Evolutionary conservation across 495 filamentous ascomycete genomes (phyloP).

Genomic region (Talaromyces thailandensis): DNA sequence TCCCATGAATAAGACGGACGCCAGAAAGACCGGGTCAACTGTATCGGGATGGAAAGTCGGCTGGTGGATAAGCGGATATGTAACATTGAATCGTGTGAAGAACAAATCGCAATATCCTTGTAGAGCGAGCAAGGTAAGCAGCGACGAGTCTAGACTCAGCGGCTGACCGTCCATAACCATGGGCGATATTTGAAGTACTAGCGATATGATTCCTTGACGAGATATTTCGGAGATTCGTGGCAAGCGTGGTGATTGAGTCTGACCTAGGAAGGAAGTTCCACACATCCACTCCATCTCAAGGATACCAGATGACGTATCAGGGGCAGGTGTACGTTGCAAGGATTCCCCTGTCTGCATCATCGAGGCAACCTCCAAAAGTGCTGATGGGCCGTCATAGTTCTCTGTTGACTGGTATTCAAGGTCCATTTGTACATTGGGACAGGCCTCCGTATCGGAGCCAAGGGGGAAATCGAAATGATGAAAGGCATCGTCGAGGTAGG

Average conservation of each 20-base stretch:
- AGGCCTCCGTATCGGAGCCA: conserved; percentile 14
- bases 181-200: conserved; percentile 33
- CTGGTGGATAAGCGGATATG: conserved; percentile 45
- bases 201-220: conserved; percentile 28
- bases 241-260: conserved; percentile 6
- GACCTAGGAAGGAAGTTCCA: conserved; percentile 11
- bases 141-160: conserved; percentile 32
- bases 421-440: conserved; percentile 4
- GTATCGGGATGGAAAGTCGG: conserved; percentile 39
- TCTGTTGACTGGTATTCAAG: background rate
- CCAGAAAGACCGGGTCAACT: conserved; percentile 37
- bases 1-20: conserved; percentile 42
- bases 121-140: conserved; percentile 35
- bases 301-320: conserved; percentile 6
- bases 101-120: conserved; percentile 46
- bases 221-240: conserved; percentile 23
- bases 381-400: conserved; percentile 1
- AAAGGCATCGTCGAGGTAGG: conserved; percentile 28
- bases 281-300: conserved; percentile 28
- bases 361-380: conserved; percentile 15
- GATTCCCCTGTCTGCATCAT: conserved; percentile 10
- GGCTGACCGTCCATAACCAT: conserved; percentile 28
- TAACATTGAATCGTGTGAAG: conserved; percentile 45
- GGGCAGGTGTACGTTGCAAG: conserved; percentile 3
- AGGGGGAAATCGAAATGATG: conserved; percentile 20